These are phyloP conservation scores for Trichoderma erinaceum DNA, from an alignment of 495 filamentous ascomycete genomes.

Conservation along the genomic window DNA sequence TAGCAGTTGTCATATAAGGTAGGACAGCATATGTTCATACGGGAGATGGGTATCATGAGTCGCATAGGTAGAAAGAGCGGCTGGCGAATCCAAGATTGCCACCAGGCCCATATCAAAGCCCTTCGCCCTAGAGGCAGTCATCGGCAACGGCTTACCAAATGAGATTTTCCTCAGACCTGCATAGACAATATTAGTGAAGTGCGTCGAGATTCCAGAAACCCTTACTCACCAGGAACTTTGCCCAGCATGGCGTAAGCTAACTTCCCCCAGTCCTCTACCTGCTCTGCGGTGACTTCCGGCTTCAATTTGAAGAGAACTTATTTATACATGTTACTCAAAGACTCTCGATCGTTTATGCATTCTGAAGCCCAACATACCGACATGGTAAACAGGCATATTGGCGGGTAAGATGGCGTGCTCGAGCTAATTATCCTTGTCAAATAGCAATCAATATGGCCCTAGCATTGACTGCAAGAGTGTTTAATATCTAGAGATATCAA, in stretches of 20 bases:
- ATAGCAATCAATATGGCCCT: neutral
- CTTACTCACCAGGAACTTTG: neutral
- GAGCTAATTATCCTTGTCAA: too few relatives aligned
- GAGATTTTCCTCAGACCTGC: neutral
- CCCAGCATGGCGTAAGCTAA: neutral
- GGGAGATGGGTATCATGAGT: neutral
- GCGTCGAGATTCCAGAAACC: neutral
- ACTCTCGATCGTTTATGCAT: neutral
- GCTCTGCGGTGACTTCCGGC: neutral
- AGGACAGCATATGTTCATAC: neutral
- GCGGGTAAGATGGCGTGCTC: too few relatives aligned
- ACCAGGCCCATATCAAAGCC: neutral
- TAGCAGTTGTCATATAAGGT: neutral
- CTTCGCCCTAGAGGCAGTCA: neutral
- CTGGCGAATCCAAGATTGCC: neutral
- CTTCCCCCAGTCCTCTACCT: neutral
- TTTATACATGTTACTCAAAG: neutral
- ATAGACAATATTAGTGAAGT: neutral
- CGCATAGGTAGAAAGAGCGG: neutral
- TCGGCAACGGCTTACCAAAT: neutral
- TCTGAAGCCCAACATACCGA: neutral
- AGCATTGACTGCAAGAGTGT: neutral
- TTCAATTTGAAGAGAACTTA: neutral
- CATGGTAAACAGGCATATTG: neutral
- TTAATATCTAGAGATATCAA: neutral